Percentiles rank a stretch among this genome's conserved stretches.
Conservation (phyloP, 106 monocot genomes). For the Dendrobium huoshanense region DNA sequence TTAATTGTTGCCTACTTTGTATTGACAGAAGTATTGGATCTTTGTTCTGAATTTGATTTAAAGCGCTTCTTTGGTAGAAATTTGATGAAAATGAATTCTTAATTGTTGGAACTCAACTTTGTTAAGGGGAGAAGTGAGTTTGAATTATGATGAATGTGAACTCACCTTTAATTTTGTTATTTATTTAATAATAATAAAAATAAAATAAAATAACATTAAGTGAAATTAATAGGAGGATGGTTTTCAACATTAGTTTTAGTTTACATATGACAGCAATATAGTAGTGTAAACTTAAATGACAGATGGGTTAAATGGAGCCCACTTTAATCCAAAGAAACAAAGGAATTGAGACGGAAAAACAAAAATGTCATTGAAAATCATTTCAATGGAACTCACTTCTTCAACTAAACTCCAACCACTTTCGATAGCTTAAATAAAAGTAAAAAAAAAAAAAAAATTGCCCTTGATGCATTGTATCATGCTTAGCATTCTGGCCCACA, state of each 20-base stretch:
- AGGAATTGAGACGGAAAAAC: not conserved
- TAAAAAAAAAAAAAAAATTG: not conserved
- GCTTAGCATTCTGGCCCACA: not conserved
- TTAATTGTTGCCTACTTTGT: not conserved
- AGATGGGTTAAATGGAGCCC: not conserved
- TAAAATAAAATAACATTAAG: not conserved
- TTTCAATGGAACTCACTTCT: not conserved
- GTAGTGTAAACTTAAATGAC: not conserved
- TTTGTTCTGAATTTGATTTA: not conserved
- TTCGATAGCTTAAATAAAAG: not conserved
- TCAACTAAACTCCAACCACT: not conserved
- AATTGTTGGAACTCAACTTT: not conserved
- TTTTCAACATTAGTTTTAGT: not conserved
- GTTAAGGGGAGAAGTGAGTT: not conserved
- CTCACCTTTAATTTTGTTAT: not conserved
- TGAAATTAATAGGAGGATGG: not conserved
- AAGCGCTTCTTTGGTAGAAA: not conserved
- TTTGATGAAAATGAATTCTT: not conserved
- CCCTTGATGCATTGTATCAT: not conserved
- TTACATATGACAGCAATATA: not conserved
- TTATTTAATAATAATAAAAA: not conserved
- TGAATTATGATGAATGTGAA: not conserved
- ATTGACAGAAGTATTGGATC: not conserved
- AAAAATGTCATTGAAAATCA: not conserved
- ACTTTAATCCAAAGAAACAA: not conserved